Evolutionary conservation across 192 early-diverging fungal genomes (phyloP), one percentile per base, ranked within the genome.

Genomic region (Backusella parvicylindrica): DNA sequence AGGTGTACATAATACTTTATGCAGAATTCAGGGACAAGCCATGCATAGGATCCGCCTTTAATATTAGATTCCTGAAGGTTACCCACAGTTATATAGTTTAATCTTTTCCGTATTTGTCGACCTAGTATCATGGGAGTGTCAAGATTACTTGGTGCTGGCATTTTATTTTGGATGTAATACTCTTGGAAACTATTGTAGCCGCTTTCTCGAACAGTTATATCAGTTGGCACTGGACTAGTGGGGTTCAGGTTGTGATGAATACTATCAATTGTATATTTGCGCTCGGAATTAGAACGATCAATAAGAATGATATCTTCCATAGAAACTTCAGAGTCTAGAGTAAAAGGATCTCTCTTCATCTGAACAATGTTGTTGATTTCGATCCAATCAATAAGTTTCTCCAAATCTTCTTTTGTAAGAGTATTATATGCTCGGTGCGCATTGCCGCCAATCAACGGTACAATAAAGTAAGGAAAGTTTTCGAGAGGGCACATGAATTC

Each of bases 401-500:
- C 8, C 76, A 84, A 64, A n/a, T n/a, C 83, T 77, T 7, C 38
- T 81, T 75, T 56, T 75, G 75, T 68, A 82, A 70, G 67, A 83
- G 71, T 28, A 76, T 75, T 2, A 79, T 78, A 50, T 76, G 64
- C 16, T 80, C 72, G 53, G 32, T 47, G 28, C 72, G 1, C 3
- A 11, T 26, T 13, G 26, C 26, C 53, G 2, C 4, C 28, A 5
- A 75, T 66, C 2, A 87, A 67, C 3, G 91, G 92, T 1, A 82
- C 86, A n/a, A 91, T 30, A 35, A 92, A 80, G 26, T 84, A 88
- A 0, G 90, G 84, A 32, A 89, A 75, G n/a, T 85, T 76, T 11
- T 83, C 78, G n/a, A 84, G 49, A 2, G 78, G 37, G 75, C 90
- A 91, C 23, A 73, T 56, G 66, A 88, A 86, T 4, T 76, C 81